Conservation (phyloP, 1,139 yeast species). For the Geotrichum restrictum region DNA sequence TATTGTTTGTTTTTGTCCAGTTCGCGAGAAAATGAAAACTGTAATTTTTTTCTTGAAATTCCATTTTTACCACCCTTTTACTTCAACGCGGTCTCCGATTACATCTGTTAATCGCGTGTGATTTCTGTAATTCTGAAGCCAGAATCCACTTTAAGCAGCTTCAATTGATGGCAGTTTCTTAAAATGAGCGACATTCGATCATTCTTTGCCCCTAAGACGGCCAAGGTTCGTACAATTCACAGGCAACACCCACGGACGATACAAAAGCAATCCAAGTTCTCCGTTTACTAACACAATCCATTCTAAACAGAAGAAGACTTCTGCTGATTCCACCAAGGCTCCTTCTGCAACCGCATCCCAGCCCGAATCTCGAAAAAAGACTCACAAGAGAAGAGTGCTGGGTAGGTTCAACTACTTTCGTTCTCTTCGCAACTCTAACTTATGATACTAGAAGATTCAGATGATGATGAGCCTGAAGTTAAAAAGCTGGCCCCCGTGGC, state of each 20-base stretch:
- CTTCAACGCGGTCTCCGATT: too few relatives aligned
- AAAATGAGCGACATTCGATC: constrained; percentile 19
- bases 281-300: neutral
- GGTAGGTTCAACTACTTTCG: constrained; percentile 12
- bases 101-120: neutral
- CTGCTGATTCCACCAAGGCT: constrained; percentile 9
- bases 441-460: constrained; percentile 14
- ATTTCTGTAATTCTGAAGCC: neutral
- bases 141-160: too few relatives aligned
- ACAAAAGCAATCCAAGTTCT: neutral
- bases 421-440: neutral
- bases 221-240: constrained; percentile 8
- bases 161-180: too few relatives aligned
- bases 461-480: constrained; percentile 17
- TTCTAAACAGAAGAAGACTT: neutral
- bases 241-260: too few relatives aligned
- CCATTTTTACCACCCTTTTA: too few relatives aligned
- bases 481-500: neutral
- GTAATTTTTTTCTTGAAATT: neutral
- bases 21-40: neutral
- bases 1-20: neutral
- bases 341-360: neutral
- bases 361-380: constrained; percentile 1
- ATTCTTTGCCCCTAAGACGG: constrained; percentile 15
- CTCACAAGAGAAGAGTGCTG: constrained; percentile 14